These are phyloP conservation scores for Epichloe glyceriae DNA, from an alignment of 2,329 filamentous ascomycete species.

Conservation along the genomic window DNA sequence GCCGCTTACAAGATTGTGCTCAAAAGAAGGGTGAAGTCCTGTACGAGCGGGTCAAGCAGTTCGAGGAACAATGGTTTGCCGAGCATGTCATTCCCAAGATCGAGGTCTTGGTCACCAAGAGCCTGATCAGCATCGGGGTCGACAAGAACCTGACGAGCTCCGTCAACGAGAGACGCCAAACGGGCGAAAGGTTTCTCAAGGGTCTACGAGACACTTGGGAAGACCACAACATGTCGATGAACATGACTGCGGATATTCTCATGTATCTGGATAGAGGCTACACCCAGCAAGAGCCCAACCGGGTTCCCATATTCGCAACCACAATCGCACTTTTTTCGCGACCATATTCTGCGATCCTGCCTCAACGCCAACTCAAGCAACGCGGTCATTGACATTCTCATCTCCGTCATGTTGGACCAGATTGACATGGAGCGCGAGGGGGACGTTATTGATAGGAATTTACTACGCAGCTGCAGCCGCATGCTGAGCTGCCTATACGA, in stretches of 20 bases:
- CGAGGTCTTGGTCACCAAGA: constrained; percentile 54
- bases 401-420: constrained; percentile 75
- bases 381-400: constrained; percentile 61
- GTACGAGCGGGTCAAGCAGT: constrained; percentile 66
- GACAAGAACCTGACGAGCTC: constrained; percentile 45
- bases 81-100: constrained; percentile 61
- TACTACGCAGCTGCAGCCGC: constrained; percentile 70
- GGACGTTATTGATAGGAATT: constrained; percentile 70
- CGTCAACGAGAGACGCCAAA: constrained; percentile 64
- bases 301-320: constrained; percentile 68
- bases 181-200: constrained; percentile 71
- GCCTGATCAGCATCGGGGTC: constrained; percentile 48
- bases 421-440: constrained; percentile 86
- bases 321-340: constrained; percentile 78
- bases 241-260: constrained; percentile 89
- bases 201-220: constrained; percentile 70
- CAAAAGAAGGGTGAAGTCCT: constrained; percentile 73
- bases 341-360: constrained; percentile 61
- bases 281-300: constrained; percentile 49
- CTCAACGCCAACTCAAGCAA: constrained; percentile 32
- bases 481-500: constrained; percentile 90
- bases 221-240: constrained; percentile 84
- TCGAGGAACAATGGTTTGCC: constrained; percentile 72
- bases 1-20: constrained; percentile 89
- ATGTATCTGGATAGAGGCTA: constrained; percentile 96